Percentiles rank a stretch among this genome's conserved stretches.
These are phyloP conservation scores for Arachnopeziza araneosa DNA, from an alignment of 2,329 filamentous ascomycete species.

Conservation along the genomic window DNA sequence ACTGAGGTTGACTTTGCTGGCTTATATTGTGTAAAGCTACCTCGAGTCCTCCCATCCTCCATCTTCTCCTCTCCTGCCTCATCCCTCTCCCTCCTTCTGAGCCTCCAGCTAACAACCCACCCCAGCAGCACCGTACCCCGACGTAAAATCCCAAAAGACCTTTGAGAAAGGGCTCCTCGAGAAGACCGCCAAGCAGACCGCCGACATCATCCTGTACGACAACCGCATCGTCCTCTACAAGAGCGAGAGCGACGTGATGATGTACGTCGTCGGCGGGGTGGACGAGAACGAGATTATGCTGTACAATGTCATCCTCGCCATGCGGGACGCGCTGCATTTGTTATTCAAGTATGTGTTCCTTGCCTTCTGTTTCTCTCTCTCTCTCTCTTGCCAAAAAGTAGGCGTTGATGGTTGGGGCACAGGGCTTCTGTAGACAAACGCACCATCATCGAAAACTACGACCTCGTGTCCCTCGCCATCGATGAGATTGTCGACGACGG, in stretches of 20 bases:
- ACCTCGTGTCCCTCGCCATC: conserved; percentile 86
- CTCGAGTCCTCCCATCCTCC: too few relatives aligned
- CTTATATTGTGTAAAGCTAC: too few relatives aligned
- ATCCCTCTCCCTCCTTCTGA: not conserved
- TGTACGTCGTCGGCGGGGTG: conserved; percentile 83
- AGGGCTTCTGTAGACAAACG: conserved; percentile 97
- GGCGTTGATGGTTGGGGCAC: not conserved
- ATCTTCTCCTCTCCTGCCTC: conserved; percentile 7
- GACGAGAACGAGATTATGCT: conserved; percentile 97
- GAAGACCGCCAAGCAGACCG: conserved; percentile 93
- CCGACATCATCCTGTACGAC: conserved; percentile 96
- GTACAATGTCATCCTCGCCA: conserved; percentile 88
- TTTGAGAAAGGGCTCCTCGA: conserved; percentile 95
- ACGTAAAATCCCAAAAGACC: conserved; percentile 86
- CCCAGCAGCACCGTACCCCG: conserved; percentile 70
- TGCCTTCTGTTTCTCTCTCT: not conserved
- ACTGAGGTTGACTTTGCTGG: too few relatives aligned
- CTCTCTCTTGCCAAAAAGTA: not conserved
- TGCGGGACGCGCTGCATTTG: conserved; percentile 84
- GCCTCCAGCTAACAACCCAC: conserved; percentile 31
- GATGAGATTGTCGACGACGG: conserved; percentile 95
- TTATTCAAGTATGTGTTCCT: conserved; percentile 70
- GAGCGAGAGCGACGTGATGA: conserved; percentile 94
- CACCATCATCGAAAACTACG: conserved; percentile 98
- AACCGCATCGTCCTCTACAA: conserved; percentile 97